A percentile compares a stretch with the other conserved stretches of the same genome.
Evolutionary conservation across 768 basidiomycete genomes (phyloP).

Genomic region (Tulasnella sp.): DNA sequence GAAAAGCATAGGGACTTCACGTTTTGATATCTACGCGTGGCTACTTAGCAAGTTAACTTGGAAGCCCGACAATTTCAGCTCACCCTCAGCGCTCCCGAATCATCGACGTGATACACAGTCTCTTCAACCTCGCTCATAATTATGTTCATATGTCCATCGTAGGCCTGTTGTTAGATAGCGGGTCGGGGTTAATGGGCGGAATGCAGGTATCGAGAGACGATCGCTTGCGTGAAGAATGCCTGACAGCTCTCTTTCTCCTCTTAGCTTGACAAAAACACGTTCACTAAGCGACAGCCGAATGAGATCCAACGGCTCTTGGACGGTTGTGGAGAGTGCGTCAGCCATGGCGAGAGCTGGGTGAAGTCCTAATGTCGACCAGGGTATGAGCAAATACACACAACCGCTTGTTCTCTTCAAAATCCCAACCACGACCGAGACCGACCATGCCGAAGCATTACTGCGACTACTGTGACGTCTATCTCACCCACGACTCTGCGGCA

Average conservation of each 20-base stretch:
- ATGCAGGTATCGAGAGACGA: background rate
- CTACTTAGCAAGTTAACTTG: background rate
- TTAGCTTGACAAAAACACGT: conserved; percentile 94
- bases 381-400: background rate
- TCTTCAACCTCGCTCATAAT: conserved; percentile 98
- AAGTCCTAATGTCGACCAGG: background rate
- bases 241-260: conserved; percentile 88
- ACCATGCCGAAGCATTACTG: conserved; percentile 79
- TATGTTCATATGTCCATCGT: conserved; percentile 99
- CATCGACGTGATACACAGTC: conserved; percentile 92
- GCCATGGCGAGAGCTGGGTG: conserved; percentile 27
- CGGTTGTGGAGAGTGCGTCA: conserved; percentile 47
- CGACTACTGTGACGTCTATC: conserved; percentile 88
- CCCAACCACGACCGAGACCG: conserved; percentile 15
- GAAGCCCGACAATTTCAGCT: background rate
- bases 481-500: conserved; percentile 92
- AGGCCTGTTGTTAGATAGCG: conserved; percentile 59
- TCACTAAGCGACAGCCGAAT: conserved; percentile 94
- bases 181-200: background rate
- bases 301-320: conserved; percentile 96
- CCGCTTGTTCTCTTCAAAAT: background rate
- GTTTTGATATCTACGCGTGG: conserved; percentile 67
- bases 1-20: conserved; percentile 97
- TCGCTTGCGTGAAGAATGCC: conserved; percentile 79
- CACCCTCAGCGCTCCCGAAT: conserved; percentile 31